These are phyloP conservation scores for Puccinia sorghi DNA, from an alignment of 1,284 basidiomycete species.

Conservation along the genomic window DNA sequence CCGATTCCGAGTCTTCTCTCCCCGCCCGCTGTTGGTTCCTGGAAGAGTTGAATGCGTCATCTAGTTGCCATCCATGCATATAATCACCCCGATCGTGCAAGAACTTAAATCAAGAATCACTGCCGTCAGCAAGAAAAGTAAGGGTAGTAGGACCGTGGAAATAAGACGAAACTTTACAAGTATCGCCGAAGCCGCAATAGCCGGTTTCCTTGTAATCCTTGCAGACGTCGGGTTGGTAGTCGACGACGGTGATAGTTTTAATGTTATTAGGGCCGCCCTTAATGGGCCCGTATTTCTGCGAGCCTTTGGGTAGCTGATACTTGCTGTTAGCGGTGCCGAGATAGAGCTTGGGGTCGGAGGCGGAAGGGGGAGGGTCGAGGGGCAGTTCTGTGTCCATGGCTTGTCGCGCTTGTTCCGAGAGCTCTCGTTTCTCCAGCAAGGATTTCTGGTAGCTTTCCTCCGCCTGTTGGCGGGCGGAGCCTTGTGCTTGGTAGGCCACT, in stretches of 20 bases:
- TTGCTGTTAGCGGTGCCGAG: conserved; percentile 79
- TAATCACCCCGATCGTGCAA: conserved; percentile 68
- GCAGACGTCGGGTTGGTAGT: conserved; percentile 99
- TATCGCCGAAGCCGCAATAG: conserved; percentile 98
- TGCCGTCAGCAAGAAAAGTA: conserved; percentile 25
- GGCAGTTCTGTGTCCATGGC: background rate
- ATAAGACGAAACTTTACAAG: conserved; percentile 68
- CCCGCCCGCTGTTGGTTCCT: conserved; percentile 44
- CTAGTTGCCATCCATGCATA: conserved; percentile 96
- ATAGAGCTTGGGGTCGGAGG: conserved; percentile 79
- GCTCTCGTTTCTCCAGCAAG: conserved; percentile 19
- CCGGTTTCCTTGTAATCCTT: conserved; percentile 99
- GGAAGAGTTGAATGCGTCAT: conserved; percentile 61
- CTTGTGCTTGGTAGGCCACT: conserved; percentile 22
- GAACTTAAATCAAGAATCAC: conserved; percentile 52
- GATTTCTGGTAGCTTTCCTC: conserved; percentile 50
- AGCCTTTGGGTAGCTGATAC: conserved; percentile 63
- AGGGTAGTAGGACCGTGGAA: conserved; percentile 59
- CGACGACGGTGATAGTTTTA: conserved; percentile 87
- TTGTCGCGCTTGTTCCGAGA: background rate
- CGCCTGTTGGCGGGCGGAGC: conserved; percentile 49
- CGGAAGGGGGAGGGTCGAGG: conserved; percentile 52
- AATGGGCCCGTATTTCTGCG: conserved; percentile 54
- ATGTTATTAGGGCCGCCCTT: conserved; percentile 69
- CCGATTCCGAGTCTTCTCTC: conserved; percentile 58